phyloP scores from a whole-genome alignment of 768 basidiomycete genomes.

The Tricholoma furcatifolium region DNA sequence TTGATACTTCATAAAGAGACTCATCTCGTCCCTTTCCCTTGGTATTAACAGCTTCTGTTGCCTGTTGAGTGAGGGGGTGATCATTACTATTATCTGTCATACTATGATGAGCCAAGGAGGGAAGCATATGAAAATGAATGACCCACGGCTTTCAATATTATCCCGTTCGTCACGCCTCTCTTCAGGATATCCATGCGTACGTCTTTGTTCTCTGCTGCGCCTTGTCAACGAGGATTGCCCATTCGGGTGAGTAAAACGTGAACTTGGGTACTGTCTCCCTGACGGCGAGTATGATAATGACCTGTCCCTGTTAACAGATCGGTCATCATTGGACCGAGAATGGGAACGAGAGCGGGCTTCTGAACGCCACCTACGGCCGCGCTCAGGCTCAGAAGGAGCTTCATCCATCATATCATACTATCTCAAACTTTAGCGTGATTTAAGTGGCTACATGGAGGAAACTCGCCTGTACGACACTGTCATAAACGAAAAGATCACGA shows the following conservation, averaged over 20 bases:
- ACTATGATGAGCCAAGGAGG: too few relatives aligned
- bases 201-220: slow-evolving; percentile 2
- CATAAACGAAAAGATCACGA: slow-evolving; percentile 80
- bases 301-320: slow-evolving; percentile 14
- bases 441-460: slow-evolving; percentile 3
- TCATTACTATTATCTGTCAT: too few relatives aligned
- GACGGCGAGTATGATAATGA: slow-evolving; percentile 36
- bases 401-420: slow-evolving; percentile 61
- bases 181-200: not conserved
- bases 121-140: not conserved
- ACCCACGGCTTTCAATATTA: not conserved
- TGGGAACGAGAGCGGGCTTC: slow-evolving; percentile 9
- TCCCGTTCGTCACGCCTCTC: not conserved
- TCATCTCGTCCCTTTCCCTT: slow-evolving; percentile 12
- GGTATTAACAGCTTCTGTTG: not conserved
- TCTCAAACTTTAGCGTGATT: slow-evolving; percentile 6
- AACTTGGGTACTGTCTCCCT: slow-evolving; percentile 27
- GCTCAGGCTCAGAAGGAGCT: slow-evolving; percentile 33
- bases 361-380: slow-evolving; percentile 26
- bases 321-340: slow-evolving; percentile 25
- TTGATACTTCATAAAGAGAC: not conserved
- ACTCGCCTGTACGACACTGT: slow-evolving; percentile 75
- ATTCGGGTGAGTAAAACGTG: not conserved
- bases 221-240: not conserved
- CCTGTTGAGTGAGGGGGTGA: not conserved